Conservation (phyloP, 2,329 filamentous ascomycete genomes). For the Pseudogymnoascus sp. region DNA sequence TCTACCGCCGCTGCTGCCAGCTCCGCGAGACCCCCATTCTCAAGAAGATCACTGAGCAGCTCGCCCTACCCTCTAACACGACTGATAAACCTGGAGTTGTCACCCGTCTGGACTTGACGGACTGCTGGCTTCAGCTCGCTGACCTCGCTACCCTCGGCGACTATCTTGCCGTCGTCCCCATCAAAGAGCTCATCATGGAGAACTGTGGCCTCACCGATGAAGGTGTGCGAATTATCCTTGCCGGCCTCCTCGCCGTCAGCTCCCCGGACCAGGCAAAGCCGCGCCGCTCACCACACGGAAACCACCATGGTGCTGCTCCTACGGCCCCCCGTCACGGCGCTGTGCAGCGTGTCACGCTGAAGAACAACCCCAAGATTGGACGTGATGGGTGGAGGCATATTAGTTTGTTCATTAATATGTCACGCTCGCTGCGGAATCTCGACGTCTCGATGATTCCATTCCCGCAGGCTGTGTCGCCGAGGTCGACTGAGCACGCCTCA, state of each 20-base stretch:
- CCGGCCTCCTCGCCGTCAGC: constrained; percentile 75
- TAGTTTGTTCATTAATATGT: constrained; percentile 83
- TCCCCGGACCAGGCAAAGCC: constrained; percentile 51
- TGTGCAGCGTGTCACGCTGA: constrained; percentile 78
- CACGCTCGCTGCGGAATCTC: constrained; percentile 73
- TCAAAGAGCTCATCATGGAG: constrained; percentile 78
- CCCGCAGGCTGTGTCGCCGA: constrained; percentile 37
- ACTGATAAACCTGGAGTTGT: constrained; percentile 65
- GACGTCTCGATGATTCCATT: constrained; percentile 83
- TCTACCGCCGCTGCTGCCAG: constrained; percentile 92
- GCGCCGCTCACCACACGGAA: constrained; percentile 20
- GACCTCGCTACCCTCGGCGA: constrained; percentile 86
- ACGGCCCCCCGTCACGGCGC: constrained; percentile 41
- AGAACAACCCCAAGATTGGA: constrained; percentile 80
- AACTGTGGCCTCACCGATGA: constrained; percentile 83
- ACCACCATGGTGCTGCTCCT: not conserved
- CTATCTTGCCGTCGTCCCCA: constrained; percentile 86
- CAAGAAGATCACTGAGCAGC: constrained; percentile 84
- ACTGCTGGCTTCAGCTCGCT: constrained; percentile 72
- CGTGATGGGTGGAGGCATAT: constrained; percentile 87
- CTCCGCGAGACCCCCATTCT: constrained; percentile 85
- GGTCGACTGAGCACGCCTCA: constrained; percentile 13
- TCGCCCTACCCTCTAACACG: constrained; percentile 62
- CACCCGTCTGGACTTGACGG: constrained; percentile 72
- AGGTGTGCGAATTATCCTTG: constrained; percentile 76